Percentiles rank a stretch among this genome's conserved stretches.
phyloP scores from a whole-genome alignment of 768 basidiomycete genomes.

The Infundibulicybe gibba region DNA sequence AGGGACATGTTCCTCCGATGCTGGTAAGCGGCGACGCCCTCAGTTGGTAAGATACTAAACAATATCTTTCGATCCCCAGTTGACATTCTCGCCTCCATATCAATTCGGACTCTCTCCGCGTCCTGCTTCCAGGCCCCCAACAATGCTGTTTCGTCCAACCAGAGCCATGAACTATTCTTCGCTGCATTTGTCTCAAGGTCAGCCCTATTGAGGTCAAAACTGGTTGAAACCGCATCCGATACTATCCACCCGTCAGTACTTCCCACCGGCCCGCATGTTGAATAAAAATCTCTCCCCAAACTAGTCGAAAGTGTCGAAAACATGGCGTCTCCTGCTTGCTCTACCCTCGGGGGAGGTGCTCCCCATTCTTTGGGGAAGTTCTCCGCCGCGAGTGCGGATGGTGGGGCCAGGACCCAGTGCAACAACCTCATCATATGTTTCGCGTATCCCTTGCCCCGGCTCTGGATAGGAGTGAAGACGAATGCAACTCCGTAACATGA shows the following conservation, averaged over 20 bases:
- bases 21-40: constrained; percentile 45
- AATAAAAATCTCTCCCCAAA: constrained; percentile 45
- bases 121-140: constrained; percentile 37
- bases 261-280: constrained; percentile 29
- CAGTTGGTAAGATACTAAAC: constrained; percentile 38
- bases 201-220: constrained; percentile 28
- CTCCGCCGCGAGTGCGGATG: constrained; percentile 15
- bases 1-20: constrained; percentile 26
- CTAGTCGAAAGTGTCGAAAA: constrained; percentile 56
- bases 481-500: constrained; percentile 51
- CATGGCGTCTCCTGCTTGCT: constrained; percentile 30
- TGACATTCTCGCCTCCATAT: no score
- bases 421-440: constrained; percentile 62
- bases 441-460: constrained; percentile 57
- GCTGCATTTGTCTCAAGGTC: not conserved
- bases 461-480: constrained; percentile 48
- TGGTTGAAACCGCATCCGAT: constrained; percentile 30
- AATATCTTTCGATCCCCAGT: constrained; percentile 2
- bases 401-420: constrained; percentile 49
- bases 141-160: constrained; percentile 33
- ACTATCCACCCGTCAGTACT: constrained; percentile 41
- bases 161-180: constrained; percentile 14
- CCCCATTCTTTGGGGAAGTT: constrained; percentile 39
- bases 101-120: constrained; percentile 7
- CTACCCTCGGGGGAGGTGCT: constrained; percentile 30